Evolutionary conservation across 2,329 filamentous ascomycete species (phyloP).

Genomic region (Cytospora mali): DNA sequence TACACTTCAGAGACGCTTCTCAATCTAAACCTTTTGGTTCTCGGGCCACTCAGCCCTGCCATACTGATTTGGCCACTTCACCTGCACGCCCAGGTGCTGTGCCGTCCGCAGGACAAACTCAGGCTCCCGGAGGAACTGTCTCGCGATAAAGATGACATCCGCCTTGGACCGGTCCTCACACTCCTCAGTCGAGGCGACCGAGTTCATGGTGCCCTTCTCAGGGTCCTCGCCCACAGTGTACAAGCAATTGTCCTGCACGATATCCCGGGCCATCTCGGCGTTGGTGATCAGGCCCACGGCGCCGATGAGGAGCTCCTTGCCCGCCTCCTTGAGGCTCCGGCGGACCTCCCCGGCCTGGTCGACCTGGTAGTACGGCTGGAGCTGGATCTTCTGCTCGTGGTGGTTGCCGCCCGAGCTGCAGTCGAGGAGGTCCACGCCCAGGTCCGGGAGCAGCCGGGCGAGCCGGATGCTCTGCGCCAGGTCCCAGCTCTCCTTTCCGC

Average conservation of each 20-base stretch:
- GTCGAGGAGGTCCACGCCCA: conserved; percentile 82
- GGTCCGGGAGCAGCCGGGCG: conserved; percentile 68
- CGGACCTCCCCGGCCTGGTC: conserved; percentile 74
- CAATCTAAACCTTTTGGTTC: conserved; percentile 27
- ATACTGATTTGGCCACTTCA: conserved; percentile 74
- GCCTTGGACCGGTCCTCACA: conserved; percentile 48
- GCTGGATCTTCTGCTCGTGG: conserved; percentile 59
- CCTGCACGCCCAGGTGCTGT: conserved; percentile 69
- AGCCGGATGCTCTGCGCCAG: conserved; percentile 68
- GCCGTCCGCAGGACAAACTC: conserved; percentile 75
- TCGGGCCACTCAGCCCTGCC: conserved; percentile 38
- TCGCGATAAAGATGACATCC: conserved; percentile 73
- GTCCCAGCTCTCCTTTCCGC: conserved; percentile 61
- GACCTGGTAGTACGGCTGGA: conserved; percentile 71
- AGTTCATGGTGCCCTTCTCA: conserved; percentile 33
- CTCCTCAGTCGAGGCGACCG: conserved; percentile 36
- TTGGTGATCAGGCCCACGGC: conserved; percentile 75
- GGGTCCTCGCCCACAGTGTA: conserved; percentile 45
- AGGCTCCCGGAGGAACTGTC: conserved; percentile 82
- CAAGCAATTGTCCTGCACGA: conserved; percentile 51
- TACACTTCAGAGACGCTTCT: not conserved
- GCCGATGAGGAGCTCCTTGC: conserved; percentile 63
- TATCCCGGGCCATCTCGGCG: conserved; percentile 65
- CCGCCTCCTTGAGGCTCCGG: conserved; percentile 57
- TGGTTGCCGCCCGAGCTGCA: conserved; percentile 77